Evolutionary conservation across 1,284 basidiomycete genomes (phyloP).

Genomic region (Boletus semigastroideus): DNA sequence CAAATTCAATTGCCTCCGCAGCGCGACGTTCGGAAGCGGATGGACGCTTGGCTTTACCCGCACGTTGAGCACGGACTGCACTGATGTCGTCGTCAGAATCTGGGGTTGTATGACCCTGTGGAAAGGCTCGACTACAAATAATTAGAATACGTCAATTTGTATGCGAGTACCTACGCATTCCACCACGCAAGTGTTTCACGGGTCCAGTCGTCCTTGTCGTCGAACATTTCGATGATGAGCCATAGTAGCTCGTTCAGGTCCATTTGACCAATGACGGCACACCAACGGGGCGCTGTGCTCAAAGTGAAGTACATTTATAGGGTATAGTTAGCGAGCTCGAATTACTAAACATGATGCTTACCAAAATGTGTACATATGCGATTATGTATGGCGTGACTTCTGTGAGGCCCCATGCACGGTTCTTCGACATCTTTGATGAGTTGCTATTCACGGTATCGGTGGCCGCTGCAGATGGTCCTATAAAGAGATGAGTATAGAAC

Average conservation of each 20-base stretch:
- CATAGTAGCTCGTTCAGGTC: neutral
- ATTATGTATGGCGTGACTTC: neutral
- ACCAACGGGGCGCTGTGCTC: neutral
- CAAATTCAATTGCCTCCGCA: too few species aligned
- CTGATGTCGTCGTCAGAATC: too few species aligned
- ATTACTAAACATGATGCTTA: neutral
- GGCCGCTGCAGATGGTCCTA: neutral
- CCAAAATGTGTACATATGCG: neutral
- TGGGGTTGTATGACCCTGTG: too few species aligned
- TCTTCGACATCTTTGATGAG: neutral
- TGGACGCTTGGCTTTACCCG: too few species aligned
- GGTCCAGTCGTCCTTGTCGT: neutral
- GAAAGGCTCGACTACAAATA: too few species aligned
- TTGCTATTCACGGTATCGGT: neutral
- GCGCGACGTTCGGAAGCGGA: too few species aligned
- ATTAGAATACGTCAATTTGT: too few species aligned
- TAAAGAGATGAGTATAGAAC: neutral
- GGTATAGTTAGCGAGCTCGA: neutral
- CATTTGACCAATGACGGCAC: neutral
- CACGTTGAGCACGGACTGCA: too few species aligned
- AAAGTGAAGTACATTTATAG: neutral
- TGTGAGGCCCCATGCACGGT: neutral
- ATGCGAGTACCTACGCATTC: neutral
- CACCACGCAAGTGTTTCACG: neutral
- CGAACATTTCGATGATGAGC: neutral